Percentiles rank a stretch among this genome's conserved stretches.
phyloP scores from a whole-genome alignment of 2,329 filamentous ascomycete species.

The Trichoderma gracile region DNA sequence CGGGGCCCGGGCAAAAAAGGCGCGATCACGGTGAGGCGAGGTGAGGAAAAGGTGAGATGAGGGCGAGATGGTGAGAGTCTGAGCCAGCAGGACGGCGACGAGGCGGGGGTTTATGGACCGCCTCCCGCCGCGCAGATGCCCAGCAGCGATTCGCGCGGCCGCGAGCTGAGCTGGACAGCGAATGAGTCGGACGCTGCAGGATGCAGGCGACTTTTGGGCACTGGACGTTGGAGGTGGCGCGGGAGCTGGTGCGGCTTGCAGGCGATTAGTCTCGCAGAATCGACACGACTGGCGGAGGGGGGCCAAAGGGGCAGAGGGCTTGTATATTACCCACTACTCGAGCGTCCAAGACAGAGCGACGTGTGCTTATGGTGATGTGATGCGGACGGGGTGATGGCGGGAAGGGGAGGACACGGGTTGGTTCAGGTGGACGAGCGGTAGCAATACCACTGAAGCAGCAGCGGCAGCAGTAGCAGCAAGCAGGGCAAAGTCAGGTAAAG shows the following conservation, averaged over 20 bases:
- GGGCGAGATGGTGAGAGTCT: conserved; percentile 14
- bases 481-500: background rate
- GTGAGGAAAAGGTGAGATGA: conserved; percentile 23
- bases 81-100: conserved; percentile 11
- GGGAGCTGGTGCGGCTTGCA: conserved; percentile 18
- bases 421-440: conserved; percentile 1
- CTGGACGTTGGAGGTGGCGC: conserved; percentile 1
- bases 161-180: conserved; percentile 1
- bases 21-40: conserved; percentile 23
- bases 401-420: background rate
- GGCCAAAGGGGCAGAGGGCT: background rate
- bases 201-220: conserved; percentile 10
- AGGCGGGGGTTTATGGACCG: conserved; percentile 19
- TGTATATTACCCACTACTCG: conserved; percentile 14
- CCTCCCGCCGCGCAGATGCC: conserved; percentile 13
- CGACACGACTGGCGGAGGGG: conserved; percentile 4
- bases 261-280: conserved; percentile 16
- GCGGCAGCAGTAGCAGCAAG: background rate
- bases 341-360: conserved; percentile 1
- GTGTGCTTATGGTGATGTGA: conserved; percentile 1
- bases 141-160: conserved; percentile 13
- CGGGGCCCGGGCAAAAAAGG: conserved; percentile 21
- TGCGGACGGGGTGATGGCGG: conserved; percentile 5
- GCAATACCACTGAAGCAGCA: background rate
- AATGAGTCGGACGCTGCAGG: conserved; percentile 21